Base-by-base conservation (phyloP, 2,329 filamentous ascomycete genomes). In the Berkeleyomyces rouxiae region DNA sequence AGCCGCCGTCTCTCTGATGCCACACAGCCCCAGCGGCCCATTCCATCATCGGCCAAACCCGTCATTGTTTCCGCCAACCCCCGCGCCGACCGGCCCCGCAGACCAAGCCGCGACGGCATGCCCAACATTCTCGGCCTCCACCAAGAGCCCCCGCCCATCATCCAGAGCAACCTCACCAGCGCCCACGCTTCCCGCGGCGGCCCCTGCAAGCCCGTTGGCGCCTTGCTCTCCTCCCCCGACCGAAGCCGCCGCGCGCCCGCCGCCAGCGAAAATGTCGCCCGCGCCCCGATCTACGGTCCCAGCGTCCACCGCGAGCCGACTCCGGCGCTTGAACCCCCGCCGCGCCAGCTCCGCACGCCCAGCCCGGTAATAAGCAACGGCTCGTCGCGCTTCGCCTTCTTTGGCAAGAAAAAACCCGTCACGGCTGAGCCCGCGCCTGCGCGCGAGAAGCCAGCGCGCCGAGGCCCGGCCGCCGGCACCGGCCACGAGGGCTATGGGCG, bases 391-490 rank as follows among this genome's bases (percentile, higher is more conserved):
- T 93, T 96, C 70, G 86, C 87, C 0, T 79, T 96, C 61, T 95
- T 96, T 68, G 78, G 85, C 7, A 82, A 86, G 67, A 83, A 83
- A 11, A 95, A 89, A 71, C 4, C 61, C 31, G 42, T 51, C 1
- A 39, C 23, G 36, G n/a, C 16, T 39, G 44, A 46, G 9, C 72
- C 72, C 23, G 65, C 71, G 0, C 79, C 84, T n/a, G 83, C 80
- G 70, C 77, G 79, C 44, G 83, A 85, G 7, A 83, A 79, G 66
- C 70, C 33, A 33, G 81, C 33, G n/a, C 59, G 87, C 37, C 92
- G 90, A 72, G 91, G 92, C 0, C 92, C 92, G 31, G 83, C 81
- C 13, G 92, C 92, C 47, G 92, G 92, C n/a, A 97, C 92, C 44
- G 92, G 92, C 0, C 90, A 97, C 69, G 92, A 97, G 74, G 87